phyloP scores from a whole-genome alignment of 345 rosid species.

The Hirschfeldia incana region DNA sequence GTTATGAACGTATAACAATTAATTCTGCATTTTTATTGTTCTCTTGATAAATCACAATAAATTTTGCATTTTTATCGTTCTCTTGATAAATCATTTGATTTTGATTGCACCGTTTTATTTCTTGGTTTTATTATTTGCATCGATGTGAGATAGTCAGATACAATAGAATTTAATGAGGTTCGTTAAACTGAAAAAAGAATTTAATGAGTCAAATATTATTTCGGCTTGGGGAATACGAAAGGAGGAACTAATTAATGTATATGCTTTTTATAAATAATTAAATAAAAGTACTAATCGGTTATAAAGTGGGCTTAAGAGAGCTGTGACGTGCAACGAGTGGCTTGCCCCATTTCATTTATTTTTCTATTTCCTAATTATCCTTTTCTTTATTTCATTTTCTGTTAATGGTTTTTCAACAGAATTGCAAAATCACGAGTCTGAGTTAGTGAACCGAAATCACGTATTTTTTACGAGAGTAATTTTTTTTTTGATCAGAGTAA shows the following conservation, averaged over 20 bases:
- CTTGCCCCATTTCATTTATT: slow-evolving; percentile 16
- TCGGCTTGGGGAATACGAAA: slow-evolving; percentile 32
- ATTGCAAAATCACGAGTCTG: slow-evolving; percentile 1
- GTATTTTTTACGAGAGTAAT: no score
- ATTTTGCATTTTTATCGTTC: not conserved
- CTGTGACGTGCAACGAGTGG: slow-evolving; percentile 12
- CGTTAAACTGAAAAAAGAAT: slow-evolving; percentile 27
- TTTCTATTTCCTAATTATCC: not conserved
- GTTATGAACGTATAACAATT: slow-evolving; percentile 7
- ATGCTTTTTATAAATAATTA: no score
- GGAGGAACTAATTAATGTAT: slow-evolving; percentile 12
- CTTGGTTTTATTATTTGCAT: slow-evolving; percentile 23
- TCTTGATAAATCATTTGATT: not conserved
- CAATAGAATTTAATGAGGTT: slow-evolving; percentile 25
- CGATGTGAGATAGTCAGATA: slow-evolving; percentile 24
- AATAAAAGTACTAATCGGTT: slow-evolving; percentile 12
- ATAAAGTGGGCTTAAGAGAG: slow-evolving; percentile 12
- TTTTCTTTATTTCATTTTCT: not conserved
- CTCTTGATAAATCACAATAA: not conserved
- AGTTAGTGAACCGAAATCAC: not conserved
- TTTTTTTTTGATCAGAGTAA: no score
- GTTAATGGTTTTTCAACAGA: not conserved
- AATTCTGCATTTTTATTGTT: not conserved
- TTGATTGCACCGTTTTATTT: slow-evolving; percentile 28
- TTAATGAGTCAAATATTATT: slow-evolving; percentile 27